Evolutionary conservation across 257 asterid species (phyloP).

Genomic region (Fraxinus excelsior): DNA sequence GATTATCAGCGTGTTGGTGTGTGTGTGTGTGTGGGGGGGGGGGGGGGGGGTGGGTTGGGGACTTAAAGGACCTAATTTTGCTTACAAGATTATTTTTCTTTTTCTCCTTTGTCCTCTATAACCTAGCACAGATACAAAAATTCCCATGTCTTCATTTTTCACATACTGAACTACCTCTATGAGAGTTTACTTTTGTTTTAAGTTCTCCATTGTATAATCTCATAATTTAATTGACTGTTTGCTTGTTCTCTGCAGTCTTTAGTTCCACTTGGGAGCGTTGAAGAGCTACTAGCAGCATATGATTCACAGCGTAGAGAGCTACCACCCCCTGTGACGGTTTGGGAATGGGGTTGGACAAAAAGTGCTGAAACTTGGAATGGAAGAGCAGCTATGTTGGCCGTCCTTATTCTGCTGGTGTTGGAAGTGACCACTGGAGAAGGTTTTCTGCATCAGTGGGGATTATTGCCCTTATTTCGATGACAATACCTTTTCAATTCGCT

Average conservation of each 20-base stretch:
- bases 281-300: slow-evolving; percentile 90
- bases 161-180: not conserved
- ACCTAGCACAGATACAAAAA: not conserved
- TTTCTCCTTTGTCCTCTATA: not conserved
- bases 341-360: slow-evolving; percentile 99
- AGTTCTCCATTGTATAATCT: slow-evolving; percentile 7
- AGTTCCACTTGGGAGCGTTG: slow-evolving; percentile 98
- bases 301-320: slow-evolving; percentile 96
- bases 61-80: not conserved
- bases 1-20: not conserved
- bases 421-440: slow-evolving; percentile 98
- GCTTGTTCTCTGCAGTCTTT: slow-evolving; percentile 62
- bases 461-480: slow-evolving; percentile 70
- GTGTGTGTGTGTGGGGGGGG: too few species aligned
- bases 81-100: not conserved
- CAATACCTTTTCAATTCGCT: not conserved
- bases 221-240: slow-evolving; percentile 8
- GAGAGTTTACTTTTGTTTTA: not conserved
- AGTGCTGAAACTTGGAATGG: slow-evolving; percentile 99
- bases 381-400: slow-evolving; percentile 98
- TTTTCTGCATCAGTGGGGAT: slow-evolving; percentile 92
- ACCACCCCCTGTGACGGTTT: slow-evolving; percentile 87
- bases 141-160: not conserved
- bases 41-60: not conserved
- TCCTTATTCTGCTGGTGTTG: slow-evolving; percentile 70